Percentiles rank a stretch among this genome's conserved stretches.
Conservation (phyloP, 805 yeast genomes). For the Yarrowia deformans region DNA sequence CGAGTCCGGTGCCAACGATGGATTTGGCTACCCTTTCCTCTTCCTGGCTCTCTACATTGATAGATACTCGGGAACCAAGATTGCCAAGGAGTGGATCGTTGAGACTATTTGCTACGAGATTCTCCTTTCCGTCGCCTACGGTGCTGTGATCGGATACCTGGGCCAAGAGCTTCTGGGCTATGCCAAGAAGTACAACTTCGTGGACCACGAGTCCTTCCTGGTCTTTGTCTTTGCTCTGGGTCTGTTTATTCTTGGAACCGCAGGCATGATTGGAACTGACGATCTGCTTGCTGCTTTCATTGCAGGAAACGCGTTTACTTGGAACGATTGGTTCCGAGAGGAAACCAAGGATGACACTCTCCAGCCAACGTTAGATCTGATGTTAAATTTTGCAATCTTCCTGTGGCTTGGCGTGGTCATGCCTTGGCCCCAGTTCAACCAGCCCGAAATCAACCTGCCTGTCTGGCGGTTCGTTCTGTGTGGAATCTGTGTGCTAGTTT, state of each 20-base stretch:
- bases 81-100: conserved; percentile 69
- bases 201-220: conserved; percentile 70
- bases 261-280: conserved; percentile 70
- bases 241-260: conserved; percentile 68
- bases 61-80: conserved; percentile 58
- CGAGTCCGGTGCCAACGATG: conserved; percentile 80
- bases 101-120: conserved; percentile 70
- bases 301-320: conserved; percentile 75
- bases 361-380: conserved; percentile 68
- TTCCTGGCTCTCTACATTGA: conserved; percentile 64
- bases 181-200: conserved; percentile 60
- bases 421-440: conserved; percentile 71
- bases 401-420: conserved; percentile 73
- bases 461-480: conserved; percentile 51
- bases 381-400: conserved; percentile 70
- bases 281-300: conserved; percentile 75
- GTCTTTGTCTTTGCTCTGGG: conserved; percentile 61
- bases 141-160: conserved; percentile 60
- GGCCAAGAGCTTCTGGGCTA: conserved; percentile 60
- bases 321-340: conserved; percentile 66
- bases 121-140: conserved; percentile 58
- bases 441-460: conserved; percentile 41
- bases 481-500: conserved; percentile 49
- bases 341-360: conserved; percentile 68
- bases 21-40: conserved; percentile 66